A percentile compares a stretch with the other conserved stretches of the same genome.
These are phyloP conservation scores for Globisporangium solare DNA, from an alignment of 352 stramenopile species.

Conservation along the genomic window DNA sequence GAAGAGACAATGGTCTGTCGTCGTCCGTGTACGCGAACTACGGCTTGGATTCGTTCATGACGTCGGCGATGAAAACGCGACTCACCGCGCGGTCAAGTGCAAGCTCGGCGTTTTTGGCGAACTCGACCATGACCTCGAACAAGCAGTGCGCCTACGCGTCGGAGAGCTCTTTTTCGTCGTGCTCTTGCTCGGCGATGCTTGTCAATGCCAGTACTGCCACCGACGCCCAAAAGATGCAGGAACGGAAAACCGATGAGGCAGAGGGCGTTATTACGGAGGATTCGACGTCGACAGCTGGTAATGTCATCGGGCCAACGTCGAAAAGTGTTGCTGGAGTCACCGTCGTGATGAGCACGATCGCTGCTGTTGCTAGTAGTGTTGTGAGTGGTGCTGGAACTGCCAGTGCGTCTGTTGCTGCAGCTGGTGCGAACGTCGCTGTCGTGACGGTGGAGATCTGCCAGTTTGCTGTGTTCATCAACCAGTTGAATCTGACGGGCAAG, in stretches of 20 bases:
- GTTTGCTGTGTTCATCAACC: slow-evolving; percentile 74
- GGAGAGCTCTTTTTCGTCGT: slow-evolving; percentile 62
- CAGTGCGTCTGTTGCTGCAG: slow-evolving; percentile 43
- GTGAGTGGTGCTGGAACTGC: slow-evolving; percentile 32
- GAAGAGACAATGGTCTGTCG: slow-evolving; percentile 48
- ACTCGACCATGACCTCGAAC: slow-evolving; percentile 52
- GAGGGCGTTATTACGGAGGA: slow-evolving; percentile 65
- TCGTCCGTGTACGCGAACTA: slow-evolving; percentile 59
- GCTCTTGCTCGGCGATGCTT: slow-evolving; percentile 56
- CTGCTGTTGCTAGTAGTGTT: slow-evolving; percentile 64
- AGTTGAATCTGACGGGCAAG: slow-evolving; percentile 67
- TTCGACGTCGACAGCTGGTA: slow-evolving; percentile 44
- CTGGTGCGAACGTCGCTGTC: slow-evolving; percentile 57
- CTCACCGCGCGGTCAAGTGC: slow-evolving; percentile 31
- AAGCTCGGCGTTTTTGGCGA: slow-evolving; percentile 42
- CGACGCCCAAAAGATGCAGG: slow-evolving; percentile 54
- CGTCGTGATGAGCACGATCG: slow-evolving; percentile 62
- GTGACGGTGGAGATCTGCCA: slow-evolving; percentile 79
- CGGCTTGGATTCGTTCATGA: slow-evolving; percentile 52
- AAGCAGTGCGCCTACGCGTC: slow-evolving; percentile 61
- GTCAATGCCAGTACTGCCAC: slow-evolving; percentile 32
- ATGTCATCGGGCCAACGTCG: slow-evolving; percentile 57
- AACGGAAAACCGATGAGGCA: slow-evolving; percentile 37
- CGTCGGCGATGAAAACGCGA: slow-evolving; percentile 37
- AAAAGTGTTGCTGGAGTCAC: slow-evolving; percentile 69